Evolutionary conservation across 805 yeast species (phyloP).

Genomic region (Wickerhamiella hasegawae): DNA sequence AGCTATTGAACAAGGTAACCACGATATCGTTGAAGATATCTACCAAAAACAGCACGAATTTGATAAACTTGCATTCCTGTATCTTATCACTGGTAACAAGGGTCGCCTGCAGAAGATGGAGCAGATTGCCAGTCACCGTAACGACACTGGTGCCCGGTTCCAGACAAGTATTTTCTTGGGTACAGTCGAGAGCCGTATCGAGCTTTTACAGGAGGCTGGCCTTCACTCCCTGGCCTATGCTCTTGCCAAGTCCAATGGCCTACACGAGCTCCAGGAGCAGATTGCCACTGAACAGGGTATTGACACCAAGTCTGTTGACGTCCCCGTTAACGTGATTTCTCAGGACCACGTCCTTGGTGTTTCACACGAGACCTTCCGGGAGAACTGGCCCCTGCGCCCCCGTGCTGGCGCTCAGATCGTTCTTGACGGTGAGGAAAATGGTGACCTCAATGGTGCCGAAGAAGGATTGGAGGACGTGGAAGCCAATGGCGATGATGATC

Average conservation of each 20-base stretch:
- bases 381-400: slow-evolving; percentile 71
- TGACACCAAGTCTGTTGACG: slow-evolving; percentile 41
- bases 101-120: slow-evolving; percentile 72
- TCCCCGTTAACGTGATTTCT: slow-evolving; percentile 29
- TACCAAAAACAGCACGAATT: slow-evolving; percentile 76
- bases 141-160: slow-evolving; percentile 61
- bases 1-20: slow-evolving; percentile 81
- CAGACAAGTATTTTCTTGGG: slow-evolving; percentile 70
- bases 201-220: slow-evolving; percentile 61
- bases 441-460: slow-evolving; percentile 7
- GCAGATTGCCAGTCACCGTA: slow-evolving; percentile 74
- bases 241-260: slow-evolving; percentile 74
- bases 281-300: slow-evolving; percentile 59
- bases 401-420: slow-evolving; percentile 20
- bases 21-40: slow-evolving; percentile 67
- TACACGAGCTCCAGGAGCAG: slow-evolving; percentile 55
- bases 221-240: slow-evolving; percentile 83
- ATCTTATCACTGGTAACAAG: slow-evolving; percentile 67
- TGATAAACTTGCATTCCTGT: slow-evolving; percentile 80
- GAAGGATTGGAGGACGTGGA: slow-evolving; percentile 15
- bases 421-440: slow-evolving; percentile 20
- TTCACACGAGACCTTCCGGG: slow-evolving; percentile 26
- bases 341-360: slow-evolving; percentile 31
- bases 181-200: slow-evolving; percentile 58
- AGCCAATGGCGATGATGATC: slow-evolving; percentile 16